Conservation (phyloP, 1,284 basidiomycete genomes). For the Tremellales sp. region DNA sequence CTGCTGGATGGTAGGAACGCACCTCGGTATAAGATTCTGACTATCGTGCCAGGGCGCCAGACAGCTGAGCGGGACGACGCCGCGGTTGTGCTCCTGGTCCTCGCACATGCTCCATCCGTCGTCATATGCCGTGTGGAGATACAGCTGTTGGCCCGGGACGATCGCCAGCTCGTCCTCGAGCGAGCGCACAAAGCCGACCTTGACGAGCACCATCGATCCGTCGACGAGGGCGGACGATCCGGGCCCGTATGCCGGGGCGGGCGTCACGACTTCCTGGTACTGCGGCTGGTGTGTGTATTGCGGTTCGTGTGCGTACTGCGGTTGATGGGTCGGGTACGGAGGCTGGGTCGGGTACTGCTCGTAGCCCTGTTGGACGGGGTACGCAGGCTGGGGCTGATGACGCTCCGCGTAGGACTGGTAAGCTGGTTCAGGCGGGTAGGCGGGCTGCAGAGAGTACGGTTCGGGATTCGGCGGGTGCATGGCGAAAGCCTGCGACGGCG, state of each 20-base stretch:
- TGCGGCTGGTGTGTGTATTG: slow-evolving; percentile 6
- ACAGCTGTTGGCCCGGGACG: slow-evolving; percentile 46
- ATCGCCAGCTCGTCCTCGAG: slow-evolving; percentile 49
- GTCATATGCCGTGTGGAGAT: slow-evolving; percentile 46
- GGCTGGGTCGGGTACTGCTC: slow-evolving; percentile 13
- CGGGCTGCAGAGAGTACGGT: slow-evolving; percentile 6
- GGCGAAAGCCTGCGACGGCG: slow-evolving; percentile 31
- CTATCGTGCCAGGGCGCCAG: slow-evolving; percentile 36
- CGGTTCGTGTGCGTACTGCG: slow-evolving; percentile 3
- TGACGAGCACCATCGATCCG: slow-evolving; percentile 42
- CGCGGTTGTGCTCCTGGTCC: slow-evolving; percentile 38
- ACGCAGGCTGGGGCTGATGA: slow-evolving; percentile 11
- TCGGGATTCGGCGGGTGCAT: slow-evolving; percentile 23
- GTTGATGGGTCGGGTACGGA: slow-evolving; percentile 14
- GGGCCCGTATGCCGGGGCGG: slow-evolving; percentile 14
- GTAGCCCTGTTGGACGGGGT: background rate
- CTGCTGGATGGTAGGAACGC: background rate
- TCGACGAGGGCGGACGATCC: slow-evolving; percentile 32
- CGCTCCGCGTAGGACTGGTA: slow-evolving; percentile 10
- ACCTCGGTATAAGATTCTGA: background rate
- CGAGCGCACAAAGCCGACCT: slow-evolving; percentile 44
- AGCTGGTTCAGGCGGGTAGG: slow-evolving; percentile 9
- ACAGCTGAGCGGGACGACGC: slow-evolving; percentile 47
- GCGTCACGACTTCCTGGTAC: slow-evolving; percentile 6
- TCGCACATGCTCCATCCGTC: slow-evolving; percentile 49